These are phyloP conservation scores for Globisporangium nodosum DNA, from an alignment of 352 stramenopile species.

Conservation along the genomic window DNA sequence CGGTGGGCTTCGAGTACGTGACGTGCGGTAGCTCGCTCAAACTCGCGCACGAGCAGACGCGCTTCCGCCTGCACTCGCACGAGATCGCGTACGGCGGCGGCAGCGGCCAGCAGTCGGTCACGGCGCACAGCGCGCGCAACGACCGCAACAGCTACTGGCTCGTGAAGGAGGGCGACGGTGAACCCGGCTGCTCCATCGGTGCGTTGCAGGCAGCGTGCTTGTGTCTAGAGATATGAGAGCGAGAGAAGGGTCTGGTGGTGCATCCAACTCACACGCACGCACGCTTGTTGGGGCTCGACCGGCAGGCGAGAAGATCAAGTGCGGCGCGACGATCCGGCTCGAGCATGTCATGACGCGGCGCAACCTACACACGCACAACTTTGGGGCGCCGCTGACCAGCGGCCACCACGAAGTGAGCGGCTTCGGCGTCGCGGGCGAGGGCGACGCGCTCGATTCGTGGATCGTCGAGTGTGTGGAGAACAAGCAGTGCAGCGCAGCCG, in stretches of 20 bases:
- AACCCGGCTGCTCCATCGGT: conserved; percentile 34
- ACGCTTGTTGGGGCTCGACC: neutral
- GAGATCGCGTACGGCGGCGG: conserved; percentile 76
- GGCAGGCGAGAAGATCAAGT: conserved; percentile 51
- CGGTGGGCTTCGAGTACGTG: conserved; percentile 71
- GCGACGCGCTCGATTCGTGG: conserved; percentile 66
- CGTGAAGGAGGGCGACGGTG: conserved; percentile 69
- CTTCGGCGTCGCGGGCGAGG: conserved; percentile 76
- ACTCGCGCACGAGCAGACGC: conserved; percentile 63
- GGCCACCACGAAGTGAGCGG: conserved; percentile 68
- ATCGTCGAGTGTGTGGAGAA: conserved; percentile 69
- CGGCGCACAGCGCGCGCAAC: conserved; percentile 56
- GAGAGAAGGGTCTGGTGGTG: no score
- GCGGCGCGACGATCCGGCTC: conserved; percentile 57
- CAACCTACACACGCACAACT: conserved; percentile 78
- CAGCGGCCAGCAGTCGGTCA: conserved; percentile 79
- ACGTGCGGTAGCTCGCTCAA: conserved; percentile 85
- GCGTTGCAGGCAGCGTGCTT: neutral
- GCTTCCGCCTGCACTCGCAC: conserved; percentile 81
- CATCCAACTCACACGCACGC: neutral
- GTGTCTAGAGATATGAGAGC: no score
- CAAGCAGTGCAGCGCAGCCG: conserved; percentile 61
- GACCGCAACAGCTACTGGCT: conserved; percentile 87
- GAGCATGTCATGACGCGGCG: conserved; percentile 72
- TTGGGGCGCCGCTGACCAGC: conserved; percentile 54